phyloP scores from a whole-genome alignment of 2,329 filamentous ascomycete genomes.

The Trichoderma guizhouense region DNA sequence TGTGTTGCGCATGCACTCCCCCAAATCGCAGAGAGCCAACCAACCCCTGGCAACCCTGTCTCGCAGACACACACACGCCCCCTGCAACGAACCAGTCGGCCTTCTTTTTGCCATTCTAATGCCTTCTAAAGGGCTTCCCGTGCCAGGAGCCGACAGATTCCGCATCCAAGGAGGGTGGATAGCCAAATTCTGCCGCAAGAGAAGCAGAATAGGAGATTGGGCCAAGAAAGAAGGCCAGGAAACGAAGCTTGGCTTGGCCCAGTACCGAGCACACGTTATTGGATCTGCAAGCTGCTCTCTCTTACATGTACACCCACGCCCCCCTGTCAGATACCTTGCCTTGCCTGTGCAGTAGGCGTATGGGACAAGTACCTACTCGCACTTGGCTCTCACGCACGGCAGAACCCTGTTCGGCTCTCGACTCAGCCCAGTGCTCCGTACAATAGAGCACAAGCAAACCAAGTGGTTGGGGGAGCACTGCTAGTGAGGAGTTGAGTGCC shows the following conservation, averaged over 20 bases:
- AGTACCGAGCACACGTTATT: not conserved
- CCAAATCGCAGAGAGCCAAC: not conserved
- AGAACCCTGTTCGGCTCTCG: conserved; percentile 14
- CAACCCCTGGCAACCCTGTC: not conserved
- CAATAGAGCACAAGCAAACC: not conserved
- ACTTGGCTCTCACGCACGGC: not conserved
- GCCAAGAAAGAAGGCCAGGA: not conserved
- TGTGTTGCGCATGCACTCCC: conserved; percentile 24
- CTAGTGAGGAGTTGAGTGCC: not conserved
- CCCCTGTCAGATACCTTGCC: not conserved
- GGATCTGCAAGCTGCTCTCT: not conserved
- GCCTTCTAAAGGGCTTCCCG: conserved; percentile 4
- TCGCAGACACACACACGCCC: not conserved
- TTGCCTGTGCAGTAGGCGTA: not conserved
- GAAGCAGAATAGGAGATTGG: not conserved
- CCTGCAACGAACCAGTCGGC: not conserved
- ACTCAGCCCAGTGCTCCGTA: conserved; percentile 14
- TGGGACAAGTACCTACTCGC: not conserved
- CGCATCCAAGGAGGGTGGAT: not conserved
- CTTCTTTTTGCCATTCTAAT: not conserved
- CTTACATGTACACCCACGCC: not conserved
- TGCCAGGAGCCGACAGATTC: conserved; percentile 4
- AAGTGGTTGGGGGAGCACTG: not conserved
- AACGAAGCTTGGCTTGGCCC: not conserved
- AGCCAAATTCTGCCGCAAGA: not conserved